These are phyloP conservation scores for Pulicaria dysenterica DNA, from an alignment of 129 eudicot species.

Conservation along the genomic window DNA sequence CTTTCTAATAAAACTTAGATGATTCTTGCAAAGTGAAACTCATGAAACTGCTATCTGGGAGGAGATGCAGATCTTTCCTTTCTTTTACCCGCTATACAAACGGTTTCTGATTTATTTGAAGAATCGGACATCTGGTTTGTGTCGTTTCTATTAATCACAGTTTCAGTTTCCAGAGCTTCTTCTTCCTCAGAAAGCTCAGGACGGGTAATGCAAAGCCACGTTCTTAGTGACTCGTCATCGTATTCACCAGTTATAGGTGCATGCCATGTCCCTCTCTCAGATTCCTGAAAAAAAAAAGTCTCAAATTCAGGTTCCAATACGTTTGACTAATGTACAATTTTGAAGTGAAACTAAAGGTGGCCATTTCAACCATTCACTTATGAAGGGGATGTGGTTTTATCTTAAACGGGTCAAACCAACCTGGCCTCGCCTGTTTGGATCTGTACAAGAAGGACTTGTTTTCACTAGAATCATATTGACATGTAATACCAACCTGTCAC, in stretches of 20 bases:
- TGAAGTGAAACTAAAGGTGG: not conserved
- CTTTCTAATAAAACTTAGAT: not conserved
- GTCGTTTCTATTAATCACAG: conserved; percentile 1
- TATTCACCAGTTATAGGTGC: conserved; percentile 61
- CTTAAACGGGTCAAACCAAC: not conserved
- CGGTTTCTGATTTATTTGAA: conserved; percentile 1
- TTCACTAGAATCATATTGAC: too few relatives aligned
- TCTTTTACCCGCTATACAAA: conserved; percentile 56
- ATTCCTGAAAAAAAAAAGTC: conserved; percentile 42
- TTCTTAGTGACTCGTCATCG: conserved; percentile 56
- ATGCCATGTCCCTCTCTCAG: conserved; percentile 87
- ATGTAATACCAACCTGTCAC: too few relatives aligned
- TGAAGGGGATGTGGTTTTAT: not conserved
- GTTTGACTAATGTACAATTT: not conserved
- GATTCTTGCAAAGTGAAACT: conserved; percentile 5
- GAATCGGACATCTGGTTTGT: not conserved
- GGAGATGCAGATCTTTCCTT: conserved; percentile 59
- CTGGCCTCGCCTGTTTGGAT: too few relatives aligned
- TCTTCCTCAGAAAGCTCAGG: conserved; percentile 8
- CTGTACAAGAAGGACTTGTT: too few relatives aligned
- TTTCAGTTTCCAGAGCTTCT: conserved; percentile 18
- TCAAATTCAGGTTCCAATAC: conserved; percentile 6
- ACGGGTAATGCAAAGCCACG: conserved; percentile 80
- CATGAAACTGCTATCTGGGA: conserved; percentile 21
- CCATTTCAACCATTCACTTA: not conserved